A percentile compares a stretch with the other conserved stretches of the same genome.
phyloP scores from a whole-genome alignment of 2,329 filamentous ascomycete species.

The Colletotrichum tanaceti region DNA sequence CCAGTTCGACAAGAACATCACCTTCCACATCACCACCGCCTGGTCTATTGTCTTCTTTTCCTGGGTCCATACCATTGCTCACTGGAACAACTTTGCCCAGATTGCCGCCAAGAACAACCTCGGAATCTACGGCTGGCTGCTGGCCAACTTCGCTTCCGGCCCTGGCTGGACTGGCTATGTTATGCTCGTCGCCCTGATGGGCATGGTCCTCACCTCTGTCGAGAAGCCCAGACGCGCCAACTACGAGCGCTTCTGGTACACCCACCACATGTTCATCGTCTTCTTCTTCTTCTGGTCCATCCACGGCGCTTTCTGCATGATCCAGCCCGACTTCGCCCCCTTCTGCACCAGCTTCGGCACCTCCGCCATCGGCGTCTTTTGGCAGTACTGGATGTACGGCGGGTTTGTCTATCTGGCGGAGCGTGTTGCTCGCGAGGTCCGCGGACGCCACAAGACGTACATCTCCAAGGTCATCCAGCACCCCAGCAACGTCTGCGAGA shows the following conservation, averaged over 20 bases:
- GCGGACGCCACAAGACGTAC: constrained; percentile 84
- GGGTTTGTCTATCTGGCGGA: constrained; percentile 85
- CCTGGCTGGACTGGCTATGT: constrained; percentile 89
- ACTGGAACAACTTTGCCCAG: constrained; percentile 88
- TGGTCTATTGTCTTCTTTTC: constrained; percentile 93
- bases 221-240: constrained; percentile 84
- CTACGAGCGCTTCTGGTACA: constrained; percentile 92
- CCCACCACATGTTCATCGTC: constrained; percentile 86
- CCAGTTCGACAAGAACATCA: constrained; percentile 90
- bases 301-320: constrained; percentile 91
- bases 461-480: constrained; percentile 92
- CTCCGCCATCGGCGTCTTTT: constrained; percentile 80
- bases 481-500: constrained; percentile 88
- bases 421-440: constrained; percentile 80
- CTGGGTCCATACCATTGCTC: constrained; percentile 86
- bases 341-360: constrained; percentile 78
- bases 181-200: constrained; percentile 82
- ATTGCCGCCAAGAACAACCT: constrained; percentile 80
- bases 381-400: constrained; percentile 90
- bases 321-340: constrained; percentile 83
- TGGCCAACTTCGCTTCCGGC: constrained; percentile 81
- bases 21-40: constrained; percentile 85
- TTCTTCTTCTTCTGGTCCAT: constrained; percentile 95
- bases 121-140: constrained; percentile 80
- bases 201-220: constrained; percentile 80